Base-by-base conservation (phyloP, 2,329 filamentous ascomycete species). In the Botrytis hyacinthi region DNA sequence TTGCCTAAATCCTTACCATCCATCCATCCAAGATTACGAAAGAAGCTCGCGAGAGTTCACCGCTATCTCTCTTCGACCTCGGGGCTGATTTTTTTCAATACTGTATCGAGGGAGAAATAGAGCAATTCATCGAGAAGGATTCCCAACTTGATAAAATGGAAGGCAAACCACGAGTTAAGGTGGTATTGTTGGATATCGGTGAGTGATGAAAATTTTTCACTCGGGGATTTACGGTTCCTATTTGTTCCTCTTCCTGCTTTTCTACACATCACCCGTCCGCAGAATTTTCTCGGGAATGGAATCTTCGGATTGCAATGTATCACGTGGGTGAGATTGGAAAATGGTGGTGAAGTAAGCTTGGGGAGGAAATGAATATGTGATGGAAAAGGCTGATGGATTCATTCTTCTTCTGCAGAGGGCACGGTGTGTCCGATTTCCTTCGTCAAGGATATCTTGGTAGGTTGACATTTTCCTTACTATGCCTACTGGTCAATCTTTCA, bases 371-470 rank as follows among this genome's bases (percentile, higher is more conserved):
- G 59, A 48, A 32, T 37, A 26, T 29, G 26, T 51, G 42, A 62
- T 61, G 59, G 66, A 54, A 61, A 57, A 62, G 51, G 70, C 70
- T 72, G 51, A 72, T 68, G 35, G 37, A 46, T 60, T 37, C 35
- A 59, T 67, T 65, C 61, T 70, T 68, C 42, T 70, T n/a, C 20
- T 70, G 65, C 72, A 95, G 92, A 95, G 87, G 92, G 93, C 76
- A 95, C 93, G 68, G 90, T 95, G 76, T 94, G 92, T 82, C 91
- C 92, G 78, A 94, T 95, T 81, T 93, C 91, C 78, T 95, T 95
- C 83, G 93, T 95, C 83, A 93, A 93, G 84, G 91, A 94, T 82
- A 89, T 93, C 77, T 85, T 95, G 84, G 93, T 95, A 89, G 76
- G 51, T 68, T 4, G 48, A 59, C n/a, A 68, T 20, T 65, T 54